Evolutionary conservation across 768 basidiomycete species (phyloP).

Genomic region (Pholiota conissans): DNA sequence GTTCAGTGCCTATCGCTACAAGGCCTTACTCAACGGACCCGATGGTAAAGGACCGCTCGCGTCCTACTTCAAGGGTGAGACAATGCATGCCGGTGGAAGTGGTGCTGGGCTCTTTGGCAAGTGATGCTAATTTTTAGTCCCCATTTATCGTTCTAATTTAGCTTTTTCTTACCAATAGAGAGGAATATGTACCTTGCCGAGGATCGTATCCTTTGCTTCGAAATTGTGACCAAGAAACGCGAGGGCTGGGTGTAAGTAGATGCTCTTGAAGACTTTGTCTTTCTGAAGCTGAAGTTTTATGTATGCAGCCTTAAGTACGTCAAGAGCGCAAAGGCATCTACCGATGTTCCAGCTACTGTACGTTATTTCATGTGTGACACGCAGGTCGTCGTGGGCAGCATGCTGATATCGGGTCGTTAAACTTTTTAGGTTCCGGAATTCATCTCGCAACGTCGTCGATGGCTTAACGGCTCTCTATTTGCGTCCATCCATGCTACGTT

Average conservation of each 20-base stretch:
- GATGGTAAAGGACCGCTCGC: constrained; percentile 89
- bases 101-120: constrained; percentile 70
- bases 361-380: constrained; percentile 16
- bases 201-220: constrained; percentile 90
- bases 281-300: constrained; percentile 4
- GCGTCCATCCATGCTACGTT: constrained; percentile 91
- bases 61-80: constrained; percentile 92
- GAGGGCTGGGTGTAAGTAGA: constrained; percentile 76
- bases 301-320: constrained; percentile 73
- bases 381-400: constrained; percentile 1
- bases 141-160: constrained; percentile 6
- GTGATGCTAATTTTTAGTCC: constrained; percentile 12
- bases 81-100: constrained; percentile 67
- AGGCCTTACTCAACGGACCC: constrained; percentile 81
- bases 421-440: constrained; percentile 75
- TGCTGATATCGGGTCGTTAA: constrained; percentile 8
- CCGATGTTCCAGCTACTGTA: constrained; percentile 89
- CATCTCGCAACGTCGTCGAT: constrained; percentile 90
- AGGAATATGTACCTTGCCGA: constrained; percentile 93
- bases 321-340: constrained; percentile 91
- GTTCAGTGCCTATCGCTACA: constrained; percentile 90
- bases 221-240: constrained; percentile 87
- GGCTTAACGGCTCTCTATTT: constrained; percentile 88
- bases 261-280: constrained; percentile 6
- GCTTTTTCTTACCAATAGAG: constrained; percentile 31